Percentiles rank a stretch among this genome's conserved stretches.
Conservation (phyloP, 1,284 basidiomycete genomes). For the Irpex sp. region DNA sequence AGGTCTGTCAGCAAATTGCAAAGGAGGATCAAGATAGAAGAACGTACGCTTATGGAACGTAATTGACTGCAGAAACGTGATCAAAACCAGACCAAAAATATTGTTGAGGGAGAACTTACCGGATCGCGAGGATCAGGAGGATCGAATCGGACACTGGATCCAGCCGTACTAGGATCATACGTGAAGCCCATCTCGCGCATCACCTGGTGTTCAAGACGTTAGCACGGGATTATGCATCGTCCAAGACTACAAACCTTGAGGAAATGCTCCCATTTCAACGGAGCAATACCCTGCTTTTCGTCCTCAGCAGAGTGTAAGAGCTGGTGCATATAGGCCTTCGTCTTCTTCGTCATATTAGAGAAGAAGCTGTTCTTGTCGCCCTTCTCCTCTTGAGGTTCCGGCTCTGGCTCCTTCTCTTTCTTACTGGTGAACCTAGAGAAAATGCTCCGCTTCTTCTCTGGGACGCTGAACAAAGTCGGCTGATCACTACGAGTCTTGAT, state of each 20-base stretch:
- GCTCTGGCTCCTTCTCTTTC: slow-evolving; percentile 31
- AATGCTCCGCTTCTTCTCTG: slow-evolving; percentile 42
- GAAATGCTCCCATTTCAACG: slow-evolving; percentile 75
- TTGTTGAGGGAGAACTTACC: slow-evolving; percentile 32
- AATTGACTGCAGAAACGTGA: slow-evolving; percentile 49
- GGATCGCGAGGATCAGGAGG: slow-evolving; percentile 57
- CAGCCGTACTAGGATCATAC: slow-evolving; percentile 70
- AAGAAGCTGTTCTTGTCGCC: slow-evolving; percentile 51
- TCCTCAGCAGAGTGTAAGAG: slow-evolving; percentile 55
- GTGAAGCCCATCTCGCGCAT: slow-evolving; percentile 77
- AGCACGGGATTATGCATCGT: not conserved
- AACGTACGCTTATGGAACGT: slow-evolving; percentile 72
- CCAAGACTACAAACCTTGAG: slow-evolving; percentile 39
- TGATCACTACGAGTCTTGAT: slow-evolving; percentile 64
- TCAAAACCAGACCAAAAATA: not conserved
- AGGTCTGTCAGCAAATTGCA: not conserved
- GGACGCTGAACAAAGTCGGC: slow-evolving; percentile 45
- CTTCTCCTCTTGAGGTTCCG: slow-evolving; percentile 32
- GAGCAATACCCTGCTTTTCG: slow-evolving; percentile 48
- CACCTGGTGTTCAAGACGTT: slow-evolving; percentile 37
- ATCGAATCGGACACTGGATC: slow-evolving; percentile 78
- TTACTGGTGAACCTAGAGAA: slow-evolving; percentile 41
- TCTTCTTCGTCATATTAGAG: slow-evolving; percentile 54
- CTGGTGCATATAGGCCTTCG: slow-evolving; percentile 57
- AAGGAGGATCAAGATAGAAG: not conserved